A percentile compares a stretch with the other conserved stretches of the same genome.
Evolutionary conservation across 495 filamentous ascomycete genomes (phyloP).

Genomic region (Aspergillus sclerotioniger): DNA sequence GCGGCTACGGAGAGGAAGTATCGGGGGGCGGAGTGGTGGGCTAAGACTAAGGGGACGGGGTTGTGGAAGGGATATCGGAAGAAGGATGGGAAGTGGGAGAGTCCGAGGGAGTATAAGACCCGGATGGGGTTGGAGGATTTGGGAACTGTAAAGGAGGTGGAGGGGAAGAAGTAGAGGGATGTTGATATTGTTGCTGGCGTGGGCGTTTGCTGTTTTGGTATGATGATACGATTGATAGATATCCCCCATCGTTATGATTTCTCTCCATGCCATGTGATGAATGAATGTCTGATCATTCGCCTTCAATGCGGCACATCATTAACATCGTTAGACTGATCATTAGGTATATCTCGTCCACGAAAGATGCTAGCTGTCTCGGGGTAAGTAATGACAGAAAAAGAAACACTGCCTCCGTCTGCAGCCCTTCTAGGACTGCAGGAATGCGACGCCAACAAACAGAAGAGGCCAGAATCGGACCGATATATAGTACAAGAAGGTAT

Average conservation of each 20-base stretch:
- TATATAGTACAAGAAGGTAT: slow-evolving; percentile 18
- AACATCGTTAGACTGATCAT: slow-evolving; percentile 3
- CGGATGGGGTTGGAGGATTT: slow-evolving; percentile 46
- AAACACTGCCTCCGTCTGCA: neutral
- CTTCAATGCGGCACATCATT: neutral
- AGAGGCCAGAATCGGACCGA: slow-evolving; percentile 1
- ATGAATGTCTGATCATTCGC: neutral
- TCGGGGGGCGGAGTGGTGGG: slow-evolving; percentile 65
- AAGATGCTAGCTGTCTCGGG: neutral
- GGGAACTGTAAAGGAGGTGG: slow-evolving; percentile 40
- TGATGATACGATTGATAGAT: slow-evolving; percentile 6
- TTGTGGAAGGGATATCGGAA: slow-evolving; percentile 68
- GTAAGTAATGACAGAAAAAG: neutral
- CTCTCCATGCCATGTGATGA: slow-evolving; percentile 4
- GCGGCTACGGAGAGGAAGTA: slow-evolving; percentile 62
- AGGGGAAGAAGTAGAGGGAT: slow-evolving; percentile 28
- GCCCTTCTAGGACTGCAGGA: slow-evolving; percentile 1
- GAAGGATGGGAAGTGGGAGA: slow-evolving; percentile 54
- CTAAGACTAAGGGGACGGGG: slow-evolving; percentile 65
- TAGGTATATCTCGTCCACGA: neutral
- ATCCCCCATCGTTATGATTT: neutral
- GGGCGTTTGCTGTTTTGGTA: slow-evolving; percentile 4
- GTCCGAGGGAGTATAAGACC: slow-evolving; percentile 82
- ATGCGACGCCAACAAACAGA: slow-evolving; percentile 11
- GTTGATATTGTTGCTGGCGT: neutral